Evolutionary conservation across 176 grass and related monocot genomes (phyloP).

Genomic region (Aegilops bicornis): DNA sequence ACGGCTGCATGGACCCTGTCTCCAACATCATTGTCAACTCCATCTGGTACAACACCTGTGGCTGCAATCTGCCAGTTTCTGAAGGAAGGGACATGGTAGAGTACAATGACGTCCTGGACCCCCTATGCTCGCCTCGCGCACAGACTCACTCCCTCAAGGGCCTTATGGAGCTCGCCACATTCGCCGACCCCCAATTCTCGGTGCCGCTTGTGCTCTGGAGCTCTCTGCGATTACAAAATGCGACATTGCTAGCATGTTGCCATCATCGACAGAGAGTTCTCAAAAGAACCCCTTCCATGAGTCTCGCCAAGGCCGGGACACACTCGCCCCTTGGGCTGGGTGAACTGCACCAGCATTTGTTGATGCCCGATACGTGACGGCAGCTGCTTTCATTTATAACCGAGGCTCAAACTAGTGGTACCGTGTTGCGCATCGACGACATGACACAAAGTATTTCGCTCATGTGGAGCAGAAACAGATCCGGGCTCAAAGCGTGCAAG

Average conservation of each 20-base stretch:
- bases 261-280: not conserved
- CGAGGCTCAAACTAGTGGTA: not conserved
- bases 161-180: not conserved
- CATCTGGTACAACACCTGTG: not conserved
- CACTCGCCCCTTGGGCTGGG: not conserved
- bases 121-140: not conserved
- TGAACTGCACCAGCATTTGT: not conserved
- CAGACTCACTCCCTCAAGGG: not conserved
- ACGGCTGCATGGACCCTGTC: not conserved
- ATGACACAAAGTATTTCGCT: not conserved
- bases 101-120: not conserved
- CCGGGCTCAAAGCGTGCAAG: not conserved
- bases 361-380: not conserved
- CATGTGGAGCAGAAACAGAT: not conserved
- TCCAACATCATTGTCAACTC: constrained; percentile 11
- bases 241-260: not conserved
- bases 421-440: not conserved
- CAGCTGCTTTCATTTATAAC: not conserved
- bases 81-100: not conserved
- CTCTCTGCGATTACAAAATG: not conserved
- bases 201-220: not conserved
- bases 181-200: not conserved
- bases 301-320: not conserved
- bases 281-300: not conserved
- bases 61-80: not conserved